Evolutionary conservation across 2,329 filamentous ascomycete genomes (phyloP).

Genomic region (Epichloe amarillans): DNA sequence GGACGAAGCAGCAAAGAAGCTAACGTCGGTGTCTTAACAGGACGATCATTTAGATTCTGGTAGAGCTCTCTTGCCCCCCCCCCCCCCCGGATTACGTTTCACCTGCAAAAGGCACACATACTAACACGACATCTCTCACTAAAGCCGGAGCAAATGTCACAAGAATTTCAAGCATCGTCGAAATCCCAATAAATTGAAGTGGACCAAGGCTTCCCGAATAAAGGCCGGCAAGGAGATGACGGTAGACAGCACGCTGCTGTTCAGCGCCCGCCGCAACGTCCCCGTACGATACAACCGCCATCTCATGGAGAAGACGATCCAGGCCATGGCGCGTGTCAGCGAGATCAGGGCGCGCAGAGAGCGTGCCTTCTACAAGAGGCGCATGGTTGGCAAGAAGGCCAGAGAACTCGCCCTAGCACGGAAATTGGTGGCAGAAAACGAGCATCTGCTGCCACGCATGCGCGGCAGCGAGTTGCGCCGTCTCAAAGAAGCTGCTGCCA

Average conservation of each 20-base stretch:
- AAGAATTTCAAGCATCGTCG: constrained; percentile 93
- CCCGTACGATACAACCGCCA: constrained; percentile 94
- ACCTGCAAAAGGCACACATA: too few relatives aligned
- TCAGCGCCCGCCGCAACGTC: constrained; percentile 84
- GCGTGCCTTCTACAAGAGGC: constrained; percentile 83
- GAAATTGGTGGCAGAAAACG: constrained; percentile 82
- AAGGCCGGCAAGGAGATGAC: constrained; percentile 72
- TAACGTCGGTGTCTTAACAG: constrained; percentile 9
- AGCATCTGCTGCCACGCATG: constrained; percentile 74
- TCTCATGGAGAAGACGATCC: constrained; percentile 72
- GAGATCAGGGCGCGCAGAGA: constrained; percentile 78
- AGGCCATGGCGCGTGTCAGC: constrained; percentile 79
- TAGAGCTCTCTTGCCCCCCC: constrained; percentile 13
- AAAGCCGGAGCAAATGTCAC: constrained; percentile 35
- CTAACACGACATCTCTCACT: background rate
- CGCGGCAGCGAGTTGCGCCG: constrained; percentile 48
- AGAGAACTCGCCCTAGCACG: constrained; percentile 65
- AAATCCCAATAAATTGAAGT: constrained; percentile 90
- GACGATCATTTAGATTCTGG: constrained; percentile 44
- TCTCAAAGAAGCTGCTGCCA: constrained; percentile 40
- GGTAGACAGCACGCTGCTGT: constrained; percentile 86
- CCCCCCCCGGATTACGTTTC: too few relatives aligned
- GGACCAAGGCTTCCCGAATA: constrained; percentile 88
- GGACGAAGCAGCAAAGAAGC: background rate
- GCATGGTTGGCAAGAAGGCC: constrained; percentile 84